Evolutionary conservation across 1,284 basidiomycete species (phyloP).

Genomic region (Malassezia slooffiae): DNA sequence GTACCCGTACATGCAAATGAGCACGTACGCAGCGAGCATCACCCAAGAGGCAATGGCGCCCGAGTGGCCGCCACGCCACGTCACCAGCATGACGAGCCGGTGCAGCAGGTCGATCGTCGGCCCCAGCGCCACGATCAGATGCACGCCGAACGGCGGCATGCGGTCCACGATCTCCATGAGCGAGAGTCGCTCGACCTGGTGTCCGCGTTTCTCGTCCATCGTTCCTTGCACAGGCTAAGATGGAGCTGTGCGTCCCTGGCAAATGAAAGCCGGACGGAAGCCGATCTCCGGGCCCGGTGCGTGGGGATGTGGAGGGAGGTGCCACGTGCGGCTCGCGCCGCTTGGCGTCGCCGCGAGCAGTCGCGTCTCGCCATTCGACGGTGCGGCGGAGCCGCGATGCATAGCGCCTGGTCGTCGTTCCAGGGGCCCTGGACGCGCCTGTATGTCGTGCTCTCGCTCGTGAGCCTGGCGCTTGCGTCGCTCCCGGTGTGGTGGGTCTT

Average conservation of each 20-base stretch:
- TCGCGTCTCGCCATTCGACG: no score
- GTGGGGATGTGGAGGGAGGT: no score
- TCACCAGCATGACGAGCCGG: conserved; percentile 30
- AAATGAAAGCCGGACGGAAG: no score
- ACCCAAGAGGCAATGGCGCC: conserved; percentile 27
- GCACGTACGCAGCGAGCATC: conserved; percentile 33
- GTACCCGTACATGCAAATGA: conserved; percentile 37
- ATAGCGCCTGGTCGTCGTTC: neutral
- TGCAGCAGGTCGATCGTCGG: conserved; percentile 27
- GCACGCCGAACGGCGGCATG: conserved; percentile 24
- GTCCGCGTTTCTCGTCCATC: no score
- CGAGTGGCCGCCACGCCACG: conserved; percentile 34
- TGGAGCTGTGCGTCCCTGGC: no score
- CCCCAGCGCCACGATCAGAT: conserved; percentile 21
- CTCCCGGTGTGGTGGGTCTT: conserved; percentile 30
- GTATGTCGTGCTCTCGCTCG: conserved; percentile 3
- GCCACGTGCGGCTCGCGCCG: no score
- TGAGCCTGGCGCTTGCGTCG: conserved; percentile 14
- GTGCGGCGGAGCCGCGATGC: neutral
- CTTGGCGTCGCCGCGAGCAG: no score
- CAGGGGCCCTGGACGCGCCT: conserved; percentile 3
- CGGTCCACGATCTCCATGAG: conserved; percentile 27
- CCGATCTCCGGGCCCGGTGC: no score
- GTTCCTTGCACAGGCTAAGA: no score
- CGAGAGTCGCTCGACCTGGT: conserved; percentile 1